Base-by-base conservation (phyloP, 1,139 yeast genomes). In the Yamadazyma atmosphaerica region DNA sequence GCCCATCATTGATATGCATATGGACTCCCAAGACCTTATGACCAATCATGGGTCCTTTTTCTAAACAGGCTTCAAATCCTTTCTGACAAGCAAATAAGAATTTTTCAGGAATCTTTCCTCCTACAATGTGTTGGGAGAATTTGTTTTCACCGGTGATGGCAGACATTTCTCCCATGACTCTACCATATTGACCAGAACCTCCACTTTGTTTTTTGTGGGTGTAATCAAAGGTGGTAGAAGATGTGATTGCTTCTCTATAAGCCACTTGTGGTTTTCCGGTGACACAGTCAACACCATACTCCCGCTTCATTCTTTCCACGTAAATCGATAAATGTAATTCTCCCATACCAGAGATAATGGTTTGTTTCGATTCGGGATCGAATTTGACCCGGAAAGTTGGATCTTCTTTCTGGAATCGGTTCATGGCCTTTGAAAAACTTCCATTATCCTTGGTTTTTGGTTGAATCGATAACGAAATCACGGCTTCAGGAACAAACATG, bases 131-230 rank as follows among this genome's bases (percentile, higher is more conserved):
- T 38, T 95, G 86, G 56, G 83, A 78, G 64, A 92, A 92, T 48
- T 72, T 72, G 63, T 89, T 90, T 40, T 74, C 77, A 38, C 82
- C 82, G 39, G 77, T 84, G 35, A 78, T 60, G 34, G 92, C 83
- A 11, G 74, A 66, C 67, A 94, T 66, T 40, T 74, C 79, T 58
- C 99, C 99, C 65, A 90, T 86, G 54, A 92, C 97, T 71, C 94
- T 83, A 66, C 96, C 98, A 61, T 83, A 92, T 72, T 92, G 99
- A 70, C 99, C 99, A 50, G 98, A 95, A 77, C 99, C 99, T 65
- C 99, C 99, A 58, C 94, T 80, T 73, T 92, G 99, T 62, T 90
- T 90, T 77, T 92, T 92, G 73, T 90, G 98, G 24, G 96, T 86
- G 70, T 81, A 88, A 61, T 92, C 98, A 58, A 92, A 90, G n/a